These are phyloP conservation scores for Penicillium sp. DNA, from an alignment of 2,329 filamentous ascomycete genomes.

Conservation along the genomic window DNA sequence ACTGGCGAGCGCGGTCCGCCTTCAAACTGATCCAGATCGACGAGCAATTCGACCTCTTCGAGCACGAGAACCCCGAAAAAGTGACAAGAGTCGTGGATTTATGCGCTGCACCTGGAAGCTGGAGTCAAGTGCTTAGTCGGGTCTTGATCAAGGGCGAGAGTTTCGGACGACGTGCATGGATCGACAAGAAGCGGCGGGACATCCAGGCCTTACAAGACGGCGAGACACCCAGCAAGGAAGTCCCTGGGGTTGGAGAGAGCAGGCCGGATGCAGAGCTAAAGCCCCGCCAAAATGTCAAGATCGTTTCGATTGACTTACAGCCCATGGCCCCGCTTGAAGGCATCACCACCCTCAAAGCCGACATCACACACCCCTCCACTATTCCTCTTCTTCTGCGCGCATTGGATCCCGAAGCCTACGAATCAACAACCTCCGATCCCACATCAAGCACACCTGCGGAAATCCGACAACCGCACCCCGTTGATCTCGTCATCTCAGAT, in stretches of 20 bases:
- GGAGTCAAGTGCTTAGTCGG: slow-evolving; percentile 93
- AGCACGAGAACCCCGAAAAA: slow-evolving; percentile 55
- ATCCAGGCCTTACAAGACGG: slow-evolving; percentile 25
- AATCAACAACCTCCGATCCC: slow-evolving; percentile 32
- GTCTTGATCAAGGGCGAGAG: slow-evolving; percentile 91
- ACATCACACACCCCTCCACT: slow-evolving; percentile 96
- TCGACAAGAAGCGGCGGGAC: slow-evolving; percentile 72
- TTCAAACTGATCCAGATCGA: slow-evolving; percentile 97
- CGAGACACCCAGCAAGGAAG: slow-evolving; percentile 9
- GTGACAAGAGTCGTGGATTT: slow-evolving; percentile 93
- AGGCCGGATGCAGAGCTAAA: slow-evolving; percentile 34
- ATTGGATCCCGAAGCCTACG: slow-evolving; percentile 69
- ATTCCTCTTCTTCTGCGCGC: slow-evolving; percentile 84
- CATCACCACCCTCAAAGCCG: slow-evolving; percentile 86
- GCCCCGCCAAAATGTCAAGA: slow-evolving; percentile 74
- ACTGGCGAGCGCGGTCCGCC: slow-evolving; percentile 92
- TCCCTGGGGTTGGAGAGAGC: slow-evolving; percentile 27
- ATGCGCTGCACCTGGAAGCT: slow-evolving; percentile 92
- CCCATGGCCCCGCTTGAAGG: slow-evolving; percentile 92
- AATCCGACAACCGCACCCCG: slow-evolving; percentile 66
- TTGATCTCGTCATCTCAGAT: slow-evolving; percentile 92
- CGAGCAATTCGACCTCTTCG: slow-evolving; percentile 92
- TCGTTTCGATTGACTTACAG: slow-evolving; percentile 92
- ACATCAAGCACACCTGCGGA: slow-evolving; percentile 26
- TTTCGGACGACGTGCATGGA: slow-evolving; percentile 82